These are phyloP conservation scores for Mrakia frigida DNA, from an alignment of 768 basidiomycete species.

Conservation along the genomic window DNA sequence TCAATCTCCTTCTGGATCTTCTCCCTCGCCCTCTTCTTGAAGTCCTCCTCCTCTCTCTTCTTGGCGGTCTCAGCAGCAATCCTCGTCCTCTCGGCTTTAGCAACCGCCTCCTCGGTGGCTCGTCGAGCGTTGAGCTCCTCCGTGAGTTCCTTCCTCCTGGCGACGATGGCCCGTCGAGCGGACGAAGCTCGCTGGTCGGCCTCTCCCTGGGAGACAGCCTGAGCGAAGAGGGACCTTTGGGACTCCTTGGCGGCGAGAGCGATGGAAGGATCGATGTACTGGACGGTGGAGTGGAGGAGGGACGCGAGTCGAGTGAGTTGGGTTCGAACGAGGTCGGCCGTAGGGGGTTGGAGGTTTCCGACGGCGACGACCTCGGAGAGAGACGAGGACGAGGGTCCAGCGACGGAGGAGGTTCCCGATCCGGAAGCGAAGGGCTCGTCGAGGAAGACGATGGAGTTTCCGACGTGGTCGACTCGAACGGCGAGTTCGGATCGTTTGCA, in stretches of 20 bases:
- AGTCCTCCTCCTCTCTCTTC: constrained; percentile 61
- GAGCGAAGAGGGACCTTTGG: constrained; percentile 45
- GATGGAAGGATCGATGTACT: constrained; percentile 46
- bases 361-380: constrained; percentile 27
- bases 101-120: constrained; percentile 79
- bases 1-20: constrained; percentile 56
- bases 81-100: constrained; percentile 63
- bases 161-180: constrained; percentile 71
- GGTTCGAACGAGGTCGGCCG: constrained; percentile 66
- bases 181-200: constrained; percentile 47
- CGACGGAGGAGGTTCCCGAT: constrained; percentile 39
- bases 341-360: constrained; percentile 59
- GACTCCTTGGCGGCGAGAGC: constrained; percentile 58
- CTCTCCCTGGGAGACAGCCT: constrained; percentile 50
- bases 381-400: constrained; percentile 44
- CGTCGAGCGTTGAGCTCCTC: constrained; percentile 77
- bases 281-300: constrained; percentile 66
- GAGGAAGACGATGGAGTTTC: constrained; percentile 74
- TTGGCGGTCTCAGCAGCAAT: constrained; percentile 60
- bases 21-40: constrained; percentile 53
- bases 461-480: constrained; percentile 82
- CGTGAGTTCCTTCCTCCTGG: constrained; percentile 75
- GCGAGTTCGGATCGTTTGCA: constrained; percentile 78
- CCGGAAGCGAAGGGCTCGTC: constrained; percentile 60
- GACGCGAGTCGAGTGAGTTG: constrained; percentile 70